Conservation (phyloP, 129 eudicot species). For the Mikania micrantha region DNA sequence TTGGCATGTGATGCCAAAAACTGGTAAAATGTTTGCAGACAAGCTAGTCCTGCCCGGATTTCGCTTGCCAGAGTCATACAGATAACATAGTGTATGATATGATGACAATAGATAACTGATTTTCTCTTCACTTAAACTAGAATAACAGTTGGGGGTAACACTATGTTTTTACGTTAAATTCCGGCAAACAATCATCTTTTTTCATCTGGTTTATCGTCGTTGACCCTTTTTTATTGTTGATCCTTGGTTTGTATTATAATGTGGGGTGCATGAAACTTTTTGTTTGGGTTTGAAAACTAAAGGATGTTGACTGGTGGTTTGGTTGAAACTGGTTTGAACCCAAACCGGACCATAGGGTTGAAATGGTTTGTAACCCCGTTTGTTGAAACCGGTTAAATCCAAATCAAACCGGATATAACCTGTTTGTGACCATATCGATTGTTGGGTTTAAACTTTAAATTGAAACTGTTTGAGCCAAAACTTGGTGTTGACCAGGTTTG, state of each 20-base stretch:
- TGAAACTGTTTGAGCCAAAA: no score
- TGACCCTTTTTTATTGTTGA: neutral
- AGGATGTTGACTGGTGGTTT: neutral
- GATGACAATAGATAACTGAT: neutral
- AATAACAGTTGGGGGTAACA: neutral
- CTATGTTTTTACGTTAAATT: slow-evolving; percentile 5
- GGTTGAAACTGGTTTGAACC: no score
- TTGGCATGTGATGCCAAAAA: slow-evolving; percentile 99
- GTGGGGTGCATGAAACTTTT: neutral
- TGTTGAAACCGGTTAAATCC: no score
- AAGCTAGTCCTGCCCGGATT: slow-evolving; percentile 72
- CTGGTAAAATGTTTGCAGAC: slow-evolving; percentile 94
- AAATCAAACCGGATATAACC: no score
- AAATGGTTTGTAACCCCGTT: no score
- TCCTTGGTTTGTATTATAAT: neutral
- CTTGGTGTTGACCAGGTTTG: no score
- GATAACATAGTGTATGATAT: slow-evolving; percentile 27
- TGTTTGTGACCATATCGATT: no score
- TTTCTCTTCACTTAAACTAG: slow-evolving; percentile 9
- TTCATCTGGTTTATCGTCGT: neutral
- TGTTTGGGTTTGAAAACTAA: neutral
- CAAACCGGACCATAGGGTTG: no score
- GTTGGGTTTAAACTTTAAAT: no score
- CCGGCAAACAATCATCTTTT: neutral
- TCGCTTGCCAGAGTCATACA: slow-evolving; percentile 64